Evolutionary conservation across 2,329 filamentous ascomycete genomes (phyloP), one percentile per base, ranked within the genome.

Genomic region (Alternaria rosae): DNA sequence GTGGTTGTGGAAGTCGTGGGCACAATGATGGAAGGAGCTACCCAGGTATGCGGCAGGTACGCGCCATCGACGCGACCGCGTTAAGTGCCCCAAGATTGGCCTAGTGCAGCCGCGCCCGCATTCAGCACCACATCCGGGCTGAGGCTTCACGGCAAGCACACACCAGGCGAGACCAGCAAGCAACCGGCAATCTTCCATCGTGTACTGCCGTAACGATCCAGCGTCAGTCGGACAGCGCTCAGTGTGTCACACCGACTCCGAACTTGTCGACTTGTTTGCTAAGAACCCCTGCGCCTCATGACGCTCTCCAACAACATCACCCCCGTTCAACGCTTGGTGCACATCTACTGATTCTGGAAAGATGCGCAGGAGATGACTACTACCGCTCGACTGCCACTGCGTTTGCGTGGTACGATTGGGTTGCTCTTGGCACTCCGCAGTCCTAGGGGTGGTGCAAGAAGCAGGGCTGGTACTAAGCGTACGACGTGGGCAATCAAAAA

Each of bases 1-100:
- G 67, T 59, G 65, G 54, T 58, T 15, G 59, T 57, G 66, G 66
- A 66, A 70, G 69, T 63, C 59, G 66, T 53, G 59, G 53, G 48
- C 60, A 54, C 45, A 56, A 21, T 35, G 35, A 20, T 44, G 64
- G 69, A 70, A 69, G 64, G 63, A 65, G 57, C 52, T 50, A 23
- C 35, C 35, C 17, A 38, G 35, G 35, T 38, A 38, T 9, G 23
- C 17, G 25, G 54, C 56, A 45, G 38, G 20, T 60, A 60, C 32
- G 42, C 47, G 51, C 57, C 26, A 54, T 54, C 60, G 59, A 58
- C 66, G 70, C 70, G 68, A 68, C 17, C 60, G 61, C 62, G 62
- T 59, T 57, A 61, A 60, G 54, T 60, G 61, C 28, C 1, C 44
- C 61, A 41, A 38, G 58, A 53, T 44, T 41, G 30, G 51, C 32